Conservation (phyloP, 164 flowering plant genomes). For the Nymphaea thermarum region DNA sequence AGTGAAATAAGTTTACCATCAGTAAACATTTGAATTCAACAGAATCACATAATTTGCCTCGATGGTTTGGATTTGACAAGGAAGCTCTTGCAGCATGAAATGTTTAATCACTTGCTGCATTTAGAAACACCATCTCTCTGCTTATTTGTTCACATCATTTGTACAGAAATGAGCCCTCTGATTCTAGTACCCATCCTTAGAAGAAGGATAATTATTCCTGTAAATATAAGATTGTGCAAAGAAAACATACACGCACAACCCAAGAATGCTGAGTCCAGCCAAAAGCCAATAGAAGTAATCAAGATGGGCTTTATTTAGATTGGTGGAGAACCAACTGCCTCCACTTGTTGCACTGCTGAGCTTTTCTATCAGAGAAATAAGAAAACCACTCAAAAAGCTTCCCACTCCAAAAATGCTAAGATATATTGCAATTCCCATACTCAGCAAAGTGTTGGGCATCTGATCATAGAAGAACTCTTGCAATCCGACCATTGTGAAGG, state of each 20-base stretch:
- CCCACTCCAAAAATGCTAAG: conserved; percentile 17
- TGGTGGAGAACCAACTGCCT: conserved; percentile 9
- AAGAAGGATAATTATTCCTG: background rate
- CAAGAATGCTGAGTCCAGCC: conserved; percentile 4
- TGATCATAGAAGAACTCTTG: conserved; percentile 21
- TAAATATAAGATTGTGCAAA: background rate
- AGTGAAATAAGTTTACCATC: too few relatives aligned
- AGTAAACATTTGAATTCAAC: too few relatives aligned
- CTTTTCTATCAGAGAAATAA: conserved; percentile 5
- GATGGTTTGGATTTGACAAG: too few relatives aligned
- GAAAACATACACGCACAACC: background rate
- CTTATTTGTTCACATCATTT: too few relatives aligned
- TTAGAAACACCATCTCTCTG: too few relatives aligned
- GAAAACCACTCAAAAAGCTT: conserved; percentile 12
- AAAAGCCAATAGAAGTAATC: conserved; percentile 16
- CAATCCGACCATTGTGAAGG: conserved; percentile 14
- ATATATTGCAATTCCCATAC: conserved; percentile 14
- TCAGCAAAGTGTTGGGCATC: conserved; percentile 14
- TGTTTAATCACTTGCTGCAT: too few relatives aligned
- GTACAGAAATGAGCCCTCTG: too few relatives aligned
- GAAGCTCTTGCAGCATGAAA: too few relatives aligned
- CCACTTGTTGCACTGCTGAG: background rate
- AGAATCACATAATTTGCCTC: too few relatives aligned
- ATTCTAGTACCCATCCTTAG: too few relatives aligned
- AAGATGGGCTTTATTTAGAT: conserved; percentile 6